A percentile compares a stretch with the other conserved stretches of the same genome.
Evolutionary conservation across 2,329 filamentous ascomycete genomes (phyloP).

Genomic region (Sarocladium brachiariae): DNA sequence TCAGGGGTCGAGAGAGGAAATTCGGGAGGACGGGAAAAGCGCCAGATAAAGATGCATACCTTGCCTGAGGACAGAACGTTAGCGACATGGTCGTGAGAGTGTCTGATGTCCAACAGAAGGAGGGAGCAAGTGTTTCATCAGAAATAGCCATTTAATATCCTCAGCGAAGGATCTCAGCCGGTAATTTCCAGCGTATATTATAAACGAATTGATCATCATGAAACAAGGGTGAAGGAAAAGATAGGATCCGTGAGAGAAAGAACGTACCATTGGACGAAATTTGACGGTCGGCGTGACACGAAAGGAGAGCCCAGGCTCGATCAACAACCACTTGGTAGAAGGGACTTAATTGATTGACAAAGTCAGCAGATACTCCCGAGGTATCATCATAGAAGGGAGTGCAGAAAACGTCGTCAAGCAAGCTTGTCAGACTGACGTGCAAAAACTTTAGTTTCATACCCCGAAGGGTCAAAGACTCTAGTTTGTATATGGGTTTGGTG

Average conservation of each 20-base stretch:
- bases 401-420: not conserved
- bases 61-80: slow-evolving; percentile 24
- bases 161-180: slow-evolving; percentile 74
- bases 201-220: slow-evolving; percentile 60
- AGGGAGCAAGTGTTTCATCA: slow-evolving; percentile 42
- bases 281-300: not conserved
- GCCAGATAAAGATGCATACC: slow-evolving; percentile 23
- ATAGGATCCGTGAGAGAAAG: not conserved
- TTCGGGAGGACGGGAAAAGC: not conserved
- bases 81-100: slow-evolving; percentile 19
- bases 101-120: slow-evolving; percentile 11
- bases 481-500: slow-evolving; percentile 68
- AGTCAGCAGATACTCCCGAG: slow-evolving; percentile 7
- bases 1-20: not conserved
- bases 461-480: slow-evolving; percentile 90
- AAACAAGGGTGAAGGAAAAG: slow-evolving; percentile 12
- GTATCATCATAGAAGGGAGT: slow-evolving; percentile 16
- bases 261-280: slow-evolving; percentile 23
- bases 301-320: slow-evolving; percentile 16
- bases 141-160: slow-evolving; percentile 82
- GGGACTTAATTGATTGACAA: not conserved
- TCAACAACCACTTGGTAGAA: slow-evolving; percentile 21
- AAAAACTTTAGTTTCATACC: slow-evolving; percentile 73
- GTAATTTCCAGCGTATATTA: slow-evolving; percentile 87
- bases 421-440: slow-evolving; percentile 83